Base-by-base conservation (phyloP, 805 yeast genomes). In the Kuraishia molischiana region DNA sequence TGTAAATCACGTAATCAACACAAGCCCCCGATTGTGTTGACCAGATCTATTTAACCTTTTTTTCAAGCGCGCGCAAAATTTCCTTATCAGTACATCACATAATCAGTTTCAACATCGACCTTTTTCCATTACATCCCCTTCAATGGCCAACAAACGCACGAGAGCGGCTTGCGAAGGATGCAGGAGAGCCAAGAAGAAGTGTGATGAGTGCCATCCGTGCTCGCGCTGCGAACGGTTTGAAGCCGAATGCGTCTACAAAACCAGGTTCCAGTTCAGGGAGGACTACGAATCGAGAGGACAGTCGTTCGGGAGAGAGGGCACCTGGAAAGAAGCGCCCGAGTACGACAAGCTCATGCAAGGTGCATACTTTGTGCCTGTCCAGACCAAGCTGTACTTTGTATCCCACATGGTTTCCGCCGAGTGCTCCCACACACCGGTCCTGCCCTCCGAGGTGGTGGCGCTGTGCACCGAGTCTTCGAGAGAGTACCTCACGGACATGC, bases 131-230 rank as follows among this genome's bases (percentile, higher is more conserved):
- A n/a, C n/a, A n/a, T n/a, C n/a, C n/a, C n/a, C n/a, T n/a, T n/a
- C n/a, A 22, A 22, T 22, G 8, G 8, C 26, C 26, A 8, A 22
- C 10, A 22, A 22, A 22, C 8, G 26, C 10, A 8, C 35, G 22
- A 47, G 35, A 35, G 49, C 18, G 48, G 56, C 58, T 44, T 18
- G 63, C 52, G 33, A 52, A 24, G 17, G 38, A 28, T 35, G 54
- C 39, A 44, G 51, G 41, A n/a, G 35, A 22, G 36, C 40, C 19
- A 32, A 43, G 29, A 28, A 43, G 41, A 37, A 62, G 46, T 64
- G 69, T 45, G 68, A 64, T 41, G 69, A 64, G 43, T 47, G 53
- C 19, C 61, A 61, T 37, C 69, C 68, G 1, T 64, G 69, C 34
- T 31, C 47, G 29, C 61, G 61, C 32, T 64, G 69, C 42, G 41